Percentiles rank a stretch among this genome's conserved stretches.
Evolutionary conservation across 345 rosid species (phyloP).

Genomic region (Tarenaya hassleriana): DNA sequence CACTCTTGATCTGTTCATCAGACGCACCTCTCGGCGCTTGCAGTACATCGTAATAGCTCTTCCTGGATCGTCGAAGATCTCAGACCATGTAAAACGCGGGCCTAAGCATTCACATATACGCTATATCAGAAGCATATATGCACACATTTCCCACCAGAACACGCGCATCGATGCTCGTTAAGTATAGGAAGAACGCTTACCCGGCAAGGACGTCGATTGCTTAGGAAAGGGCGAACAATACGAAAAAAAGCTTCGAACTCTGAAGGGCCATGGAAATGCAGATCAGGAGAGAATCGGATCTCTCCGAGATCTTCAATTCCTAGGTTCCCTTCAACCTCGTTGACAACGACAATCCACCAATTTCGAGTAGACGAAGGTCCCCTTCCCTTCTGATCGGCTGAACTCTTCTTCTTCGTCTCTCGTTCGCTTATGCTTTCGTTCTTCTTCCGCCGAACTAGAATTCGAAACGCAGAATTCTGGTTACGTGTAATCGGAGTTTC

Average conservation of each 20-base stretch:
- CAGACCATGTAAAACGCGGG: too few species aligned
- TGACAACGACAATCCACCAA: too few species aligned
- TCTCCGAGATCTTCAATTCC: conserved; percentile 26
- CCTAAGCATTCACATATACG: too few species aligned
- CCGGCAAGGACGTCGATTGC: conserved; percentile 44
- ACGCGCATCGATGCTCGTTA: not conserved
- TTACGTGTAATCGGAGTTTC: conserved; percentile 20
- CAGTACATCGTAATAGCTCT: conserved; percentile 85
- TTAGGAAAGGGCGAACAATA: conserved; percentile 50
- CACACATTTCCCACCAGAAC: not conserved
- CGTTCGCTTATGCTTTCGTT: too few species aligned
- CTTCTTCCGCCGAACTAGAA: conserved; percentile 18
- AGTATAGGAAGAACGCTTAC: conserved; percentile 26
- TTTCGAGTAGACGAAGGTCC: not conserved
- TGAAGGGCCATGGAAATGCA: conserved; percentile 50
- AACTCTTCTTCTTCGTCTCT: not conserved
- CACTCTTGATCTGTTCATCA: conserved; percentile 96
- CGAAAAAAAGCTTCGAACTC: conserved; percentile 35
- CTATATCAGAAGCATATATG: too few species aligned
- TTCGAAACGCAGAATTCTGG: conserved; percentile 7
- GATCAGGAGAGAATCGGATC: conserved; percentile 39
- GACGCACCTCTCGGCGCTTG: conserved; percentile 91
- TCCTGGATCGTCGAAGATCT: conserved; percentile 40
- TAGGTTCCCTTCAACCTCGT: conserved; percentile 7
- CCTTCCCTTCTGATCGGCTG: not conserved